A percentile compares a stretch with the other conserved stretches of the same genome.
phyloP scores from a whole-genome alignment of 768 basidiomycete genomes.

The Trametes cubensis region DNA sequence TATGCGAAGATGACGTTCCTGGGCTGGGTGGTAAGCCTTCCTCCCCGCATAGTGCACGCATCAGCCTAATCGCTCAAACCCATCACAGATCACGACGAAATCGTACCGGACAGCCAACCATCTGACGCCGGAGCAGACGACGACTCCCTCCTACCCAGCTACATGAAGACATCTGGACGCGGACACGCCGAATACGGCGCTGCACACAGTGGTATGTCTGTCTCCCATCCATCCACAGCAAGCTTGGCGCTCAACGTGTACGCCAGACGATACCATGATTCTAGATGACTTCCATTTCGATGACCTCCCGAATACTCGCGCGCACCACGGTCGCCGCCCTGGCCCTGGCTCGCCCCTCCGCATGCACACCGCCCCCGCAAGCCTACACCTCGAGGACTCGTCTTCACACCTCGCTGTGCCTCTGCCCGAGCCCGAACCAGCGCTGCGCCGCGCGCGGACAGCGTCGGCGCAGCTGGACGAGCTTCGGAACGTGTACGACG shows the following conservation, averaged over 20 bases:
- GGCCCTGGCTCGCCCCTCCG: constrained; percentile 34
- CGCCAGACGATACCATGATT: neutral
- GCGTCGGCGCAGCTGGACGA: constrained; percentile 47
- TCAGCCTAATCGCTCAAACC: neutral
- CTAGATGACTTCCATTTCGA: neutral
- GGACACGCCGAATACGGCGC: neutral
- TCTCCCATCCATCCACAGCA: neutral
- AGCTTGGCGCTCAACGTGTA: neutral
- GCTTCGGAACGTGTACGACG: constrained; percentile 47
- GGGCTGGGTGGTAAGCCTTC: neutral
- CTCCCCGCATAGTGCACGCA: too few relatives aligned
- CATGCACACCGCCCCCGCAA: constrained; percentile 10
- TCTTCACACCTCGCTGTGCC: neutral
- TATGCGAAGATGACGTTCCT: constrained; percentile 6
- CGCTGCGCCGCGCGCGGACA: constrained; percentile 43
- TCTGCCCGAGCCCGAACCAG: constrained; percentile 3
- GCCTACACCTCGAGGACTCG: neutral
- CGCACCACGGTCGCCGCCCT: constrained; percentile 6
- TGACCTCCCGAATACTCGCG: neutral
- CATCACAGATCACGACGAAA: neutral
- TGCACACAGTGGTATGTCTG: neutral
- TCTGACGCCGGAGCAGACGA: constrained; percentile 6
- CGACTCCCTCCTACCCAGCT: constrained; percentile 16
- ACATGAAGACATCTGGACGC: constrained; percentile 7
- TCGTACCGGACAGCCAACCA: constrained; percentile 15